Base-by-base conservation (phyloP, 108 stramenopile species). In the Nitzschia sp. region DNA sequence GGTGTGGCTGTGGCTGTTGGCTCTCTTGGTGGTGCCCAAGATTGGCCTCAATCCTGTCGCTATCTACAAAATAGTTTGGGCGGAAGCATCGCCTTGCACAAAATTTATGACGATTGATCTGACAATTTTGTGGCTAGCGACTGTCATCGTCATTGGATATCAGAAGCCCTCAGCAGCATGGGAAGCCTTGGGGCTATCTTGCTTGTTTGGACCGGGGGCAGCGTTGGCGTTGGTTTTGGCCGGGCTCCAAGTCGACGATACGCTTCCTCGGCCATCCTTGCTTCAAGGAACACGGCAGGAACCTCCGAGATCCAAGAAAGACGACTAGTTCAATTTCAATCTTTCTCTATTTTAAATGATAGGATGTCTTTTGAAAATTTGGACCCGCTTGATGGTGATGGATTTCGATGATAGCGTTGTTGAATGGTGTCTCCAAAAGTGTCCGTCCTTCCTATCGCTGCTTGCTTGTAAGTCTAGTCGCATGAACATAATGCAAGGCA, bases 81-180 rank as follows among this genome's bases (percentile, higher is more conserved):
- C 47, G 24, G 58, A 81, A 13, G 83, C 83, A 13, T 19, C 35
- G 4, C 28, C 67, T 9, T 36, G 29, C 2, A 69, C 81, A 9
- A 63, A 32, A 19, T 81, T 81, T 54, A 74, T 80, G 79, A 70
- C 80, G 0, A 53, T 84, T 19, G 83, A 84, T 62, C 34, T 49
- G 18, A 31, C 42, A 2, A 54, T 77, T 13, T 34, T 83, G 1
- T 83, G 59, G 49, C 3, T 53, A 13, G 57, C 46, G 36, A 13
- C 38, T 21, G 30, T 76, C 25, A 29, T 64, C 8, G 68, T 26
- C 63, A 61, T 80, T 51, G 79, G 54, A 2, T 71, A 65, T 60
- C 69, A 65, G 5, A 27, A 19, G 8, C 34, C 24, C 24, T 56
- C 56, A 28, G 42, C 26, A 23, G 76, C 67, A 1, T 17, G 74